Percentiles rank a stretch among this genome's conserved stretches.
Conservation (phyloP, 2,329 filamentous ascomycete species). For the Rachicladosporium sp. region DNA sequence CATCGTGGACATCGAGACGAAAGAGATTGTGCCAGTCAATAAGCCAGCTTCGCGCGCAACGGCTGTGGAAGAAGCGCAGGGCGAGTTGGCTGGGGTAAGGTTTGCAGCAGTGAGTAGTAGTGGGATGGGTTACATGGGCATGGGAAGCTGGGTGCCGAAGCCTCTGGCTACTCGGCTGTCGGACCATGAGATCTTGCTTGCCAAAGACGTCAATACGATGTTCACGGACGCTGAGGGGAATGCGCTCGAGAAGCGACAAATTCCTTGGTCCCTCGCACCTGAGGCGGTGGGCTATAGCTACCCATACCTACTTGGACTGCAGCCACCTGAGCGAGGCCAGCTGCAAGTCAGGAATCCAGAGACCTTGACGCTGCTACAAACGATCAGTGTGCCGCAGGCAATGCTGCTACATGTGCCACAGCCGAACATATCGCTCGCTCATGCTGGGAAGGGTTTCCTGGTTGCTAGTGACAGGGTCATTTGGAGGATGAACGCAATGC, state of each 20-base stretch:
- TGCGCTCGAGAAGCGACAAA: slow-evolving; percentile 67
- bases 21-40: slow-evolving; percentile 63
- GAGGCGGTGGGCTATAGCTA: slow-evolving; percentile 94
- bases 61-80: slow-evolving; percentile 21
- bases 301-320: slow-evolving; percentile 81
- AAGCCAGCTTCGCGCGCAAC: slow-evolving; percentile 16
- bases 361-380: slow-evolving; percentile 80
- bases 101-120: slow-evolving; percentile 74
- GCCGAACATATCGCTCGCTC: slow-evolving; percentile 83
- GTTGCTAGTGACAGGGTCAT: slow-evolving; percentile 83
- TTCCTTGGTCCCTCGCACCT: slow-evolving; percentile 79
- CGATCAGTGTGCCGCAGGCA: slow-evolving; percentile 67
- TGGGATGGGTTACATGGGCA: slow-evolving; percentile 93
- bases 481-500: slow-evolving; percentile 90
- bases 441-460: slow-evolving; percentile 90
- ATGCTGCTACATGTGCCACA: slow-evolving; percentile 82
- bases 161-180: slow-evolving; percentile 73
- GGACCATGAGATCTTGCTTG: slow-evolving; percentile 77
- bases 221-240: slow-evolving; percentile 81
- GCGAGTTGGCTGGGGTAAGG: slow-evolving; percentile 48
- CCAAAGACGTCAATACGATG: slow-evolving; percentile 92
- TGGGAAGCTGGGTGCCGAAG: slow-evolving; percentile 82
- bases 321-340: slow-evolving; percentile 68
- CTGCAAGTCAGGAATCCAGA: slow-evolving; percentile 88
- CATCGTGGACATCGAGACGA: slow-evolving; percentile 67